phyloP scores from a whole-genome alignment of 2,329 filamentous ascomycete species.

The Alternaria burnsii region DNA sequence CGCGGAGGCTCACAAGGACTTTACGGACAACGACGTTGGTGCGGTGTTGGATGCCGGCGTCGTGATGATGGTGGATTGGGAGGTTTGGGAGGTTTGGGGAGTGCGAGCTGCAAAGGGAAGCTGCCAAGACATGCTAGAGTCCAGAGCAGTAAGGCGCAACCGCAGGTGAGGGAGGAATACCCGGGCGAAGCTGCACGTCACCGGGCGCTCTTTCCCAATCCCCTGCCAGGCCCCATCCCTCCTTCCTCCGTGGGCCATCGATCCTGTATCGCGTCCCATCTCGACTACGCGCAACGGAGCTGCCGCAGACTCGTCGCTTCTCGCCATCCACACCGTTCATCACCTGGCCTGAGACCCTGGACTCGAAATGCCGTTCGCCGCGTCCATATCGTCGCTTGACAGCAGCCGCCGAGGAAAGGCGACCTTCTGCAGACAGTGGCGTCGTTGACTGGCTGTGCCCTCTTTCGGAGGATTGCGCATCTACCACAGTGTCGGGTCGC shows the following conservation, averaged over 20 bases:
- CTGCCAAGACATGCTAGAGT: constrained; percentile 30
- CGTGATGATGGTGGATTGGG: constrained; percentile 26
- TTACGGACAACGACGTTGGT: constrained; percentile 6
- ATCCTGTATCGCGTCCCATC: constrained; percentile 25
- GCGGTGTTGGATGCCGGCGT: constrained; percentile 23
- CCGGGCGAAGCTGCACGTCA: constrained; percentile 49
- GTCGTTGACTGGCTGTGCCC: constrained; percentile 32
- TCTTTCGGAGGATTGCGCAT: constrained; percentile 50
- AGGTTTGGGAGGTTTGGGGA: constrained; percentile 30
- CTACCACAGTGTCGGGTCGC: constrained; percentile 41
- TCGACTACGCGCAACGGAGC: constrained; percentile 26
- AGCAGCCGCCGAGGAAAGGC: constrained; percentile 18
- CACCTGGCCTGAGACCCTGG: constrained; percentile 11
- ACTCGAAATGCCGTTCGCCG: constrained; percentile 35
- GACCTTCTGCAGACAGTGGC: constrained; percentile 24
- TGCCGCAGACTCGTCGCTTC: constrained; percentile 25
- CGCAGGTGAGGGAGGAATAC: constrained; percentile 34
- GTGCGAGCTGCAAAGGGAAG: constrained; percentile 28
- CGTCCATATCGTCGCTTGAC: constrained; percentile 15
- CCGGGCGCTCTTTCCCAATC: constrained; percentile 35
- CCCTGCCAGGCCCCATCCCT: constrained; percentile 27
- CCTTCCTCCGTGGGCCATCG: constrained; percentile 23
- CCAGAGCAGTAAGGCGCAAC: constrained; percentile 28
- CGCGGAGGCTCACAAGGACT: constrained; percentile 30
- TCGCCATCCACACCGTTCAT: constrained; percentile 17